phyloP scores from a whole-genome alignment of 2,329 filamentous ascomycete species.

The Trichoderma guizhouense region DNA sequence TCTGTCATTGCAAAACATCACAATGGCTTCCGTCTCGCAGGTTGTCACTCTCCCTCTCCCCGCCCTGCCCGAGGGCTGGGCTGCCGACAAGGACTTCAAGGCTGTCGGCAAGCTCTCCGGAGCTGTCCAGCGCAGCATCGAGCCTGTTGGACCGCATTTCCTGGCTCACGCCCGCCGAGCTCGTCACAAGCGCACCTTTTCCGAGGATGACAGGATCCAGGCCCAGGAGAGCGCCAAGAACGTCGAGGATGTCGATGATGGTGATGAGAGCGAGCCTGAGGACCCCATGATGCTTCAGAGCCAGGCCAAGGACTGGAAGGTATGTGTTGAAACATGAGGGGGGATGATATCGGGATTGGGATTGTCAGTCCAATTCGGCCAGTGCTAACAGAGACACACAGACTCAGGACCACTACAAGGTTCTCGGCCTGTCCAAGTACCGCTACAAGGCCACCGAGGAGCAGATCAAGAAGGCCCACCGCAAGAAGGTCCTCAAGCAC shows the following conservation, averaged over 20 bases:
- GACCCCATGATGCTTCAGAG: conserved; percentile 87
- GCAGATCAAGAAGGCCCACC: conserved; percentile 97
- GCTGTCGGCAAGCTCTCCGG: conserved; percentile 70
- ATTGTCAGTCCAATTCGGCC: neutral
- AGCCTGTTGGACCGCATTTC: conserved; percentile 96
- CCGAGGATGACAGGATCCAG: conserved; percentile 96
- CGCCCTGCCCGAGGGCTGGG: conserved; percentile 75
- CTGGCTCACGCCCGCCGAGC: conserved; percentile 93
- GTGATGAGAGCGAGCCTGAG: conserved; percentile 90
- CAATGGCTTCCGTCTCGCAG: conserved; percentile 63
- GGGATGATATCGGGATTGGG: neutral
- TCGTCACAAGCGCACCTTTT: conserved; percentile 96
- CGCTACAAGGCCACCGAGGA: conserved; percentile 91
- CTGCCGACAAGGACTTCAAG: conserved; percentile 89
- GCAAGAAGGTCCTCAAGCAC: conserved; percentile 99
- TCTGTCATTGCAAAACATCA: conserved; percentile 2
- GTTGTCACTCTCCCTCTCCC: conserved; percentile 68
- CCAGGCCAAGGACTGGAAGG: conserved; percentile 99
- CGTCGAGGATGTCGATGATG: conserved; percentile 84
- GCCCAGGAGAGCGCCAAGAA: conserved; percentile 94
- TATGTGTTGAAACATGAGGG: conserved; percentile 36
- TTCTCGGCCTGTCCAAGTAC: conserved; percentile 89
- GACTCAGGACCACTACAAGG: conserved; percentile 96
- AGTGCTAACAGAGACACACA: conserved; percentile 33
- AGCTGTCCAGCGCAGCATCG: conserved; percentile 81